Conservation (phyloP, 2,329 filamentous ascomycete species). For the Trichoderma polysporum region DNA sequence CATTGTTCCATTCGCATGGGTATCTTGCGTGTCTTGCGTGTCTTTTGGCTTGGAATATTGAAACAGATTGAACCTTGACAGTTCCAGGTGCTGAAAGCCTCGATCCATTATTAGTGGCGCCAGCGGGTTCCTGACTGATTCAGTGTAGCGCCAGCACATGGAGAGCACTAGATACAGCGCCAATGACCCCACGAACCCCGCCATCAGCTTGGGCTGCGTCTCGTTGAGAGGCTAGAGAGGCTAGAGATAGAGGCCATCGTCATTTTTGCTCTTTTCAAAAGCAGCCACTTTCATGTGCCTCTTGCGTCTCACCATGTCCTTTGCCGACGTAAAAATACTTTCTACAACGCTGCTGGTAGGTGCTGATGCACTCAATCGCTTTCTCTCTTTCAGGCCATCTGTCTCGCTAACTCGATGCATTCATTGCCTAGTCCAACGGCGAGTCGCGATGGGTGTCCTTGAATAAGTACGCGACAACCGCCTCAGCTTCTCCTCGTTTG, state of each 20-base stretch:
- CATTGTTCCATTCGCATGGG: too few relatives aligned
- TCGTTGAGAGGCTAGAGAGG: not conserved
- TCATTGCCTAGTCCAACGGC: slow-evolving; percentile 40
- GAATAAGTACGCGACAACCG: slow-evolving; percentile 46
- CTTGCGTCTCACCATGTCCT: slow-evolving; percentile 40
- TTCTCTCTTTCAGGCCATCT: not conserved
- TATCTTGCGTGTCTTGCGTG: too few relatives aligned
- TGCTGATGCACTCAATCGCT: slow-evolving; percentile 20
- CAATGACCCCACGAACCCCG: not conserved
- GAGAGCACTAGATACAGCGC: too few relatives aligned
- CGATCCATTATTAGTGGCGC: too few relatives aligned
- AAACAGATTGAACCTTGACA: too few relatives aligned
- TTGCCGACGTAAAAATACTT: slow-evolving; percentile 43
- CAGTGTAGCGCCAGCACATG: too few relatives aligned
- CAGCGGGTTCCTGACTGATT: too few relatives aligned
- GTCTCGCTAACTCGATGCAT: not conserved
- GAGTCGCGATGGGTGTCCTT: slow-evolving; percentile 63
- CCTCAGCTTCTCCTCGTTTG: not conserved
- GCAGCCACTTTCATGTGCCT: not conserved
- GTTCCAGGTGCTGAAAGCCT: too few relatives aligned
- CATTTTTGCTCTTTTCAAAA: not conserved
- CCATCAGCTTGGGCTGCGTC: not conserved
- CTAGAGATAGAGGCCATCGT: not conserved
- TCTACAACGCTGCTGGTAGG: slow-evolving; percentile 46
- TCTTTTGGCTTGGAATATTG: too few relatives aligned